phyloP scores from a whole-genome alignment of 805 yeast species.

The Saturnispora galanensis region DNA sequence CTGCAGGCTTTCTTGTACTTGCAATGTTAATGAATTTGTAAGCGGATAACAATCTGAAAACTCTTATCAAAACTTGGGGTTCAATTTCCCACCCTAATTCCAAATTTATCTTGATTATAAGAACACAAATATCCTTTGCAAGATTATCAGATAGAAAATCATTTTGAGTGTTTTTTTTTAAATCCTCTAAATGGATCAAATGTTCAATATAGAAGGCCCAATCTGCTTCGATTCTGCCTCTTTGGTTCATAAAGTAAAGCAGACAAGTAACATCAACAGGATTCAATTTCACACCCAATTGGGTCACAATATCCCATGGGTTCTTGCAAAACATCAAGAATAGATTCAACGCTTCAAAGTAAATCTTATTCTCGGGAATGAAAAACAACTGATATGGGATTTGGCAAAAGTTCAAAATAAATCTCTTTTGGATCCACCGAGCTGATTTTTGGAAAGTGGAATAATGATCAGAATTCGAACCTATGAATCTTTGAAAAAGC shows the following conservation, averaged over 20 bases:
- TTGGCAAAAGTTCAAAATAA: slow-evolving; percentile 14
- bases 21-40: slow-evolving; percentile 24
- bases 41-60: slow-evolving; percentile 21
- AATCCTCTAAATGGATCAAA: slow-evolving; percentile 4
- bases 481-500: slow-evolving; percentile 14
- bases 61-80: slow-evolving; percentile 22
- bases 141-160: not conserved
- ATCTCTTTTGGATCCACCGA: slow-evolving; percentile 11
- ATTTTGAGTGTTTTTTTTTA: not conserved
- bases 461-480: slow-evolving; percentile 5
- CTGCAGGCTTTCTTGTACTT: not conserved
- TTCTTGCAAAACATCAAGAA: slow-evolving; percentile 16
- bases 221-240: slow-evolving; percentile 18
- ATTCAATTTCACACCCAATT: slow-evolving; percentile 10
- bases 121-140: slow-evolving; percentile 14
- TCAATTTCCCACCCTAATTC: slow-evolving; percentile 25
- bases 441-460: slow-evolving; percentile 8
- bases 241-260: slow-evolving; percentile 21
- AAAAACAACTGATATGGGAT: slow-evolving; percentile 14
- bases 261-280: slow-evolving; percentile 16
- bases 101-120: slow-evolving; percentile 16
- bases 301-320: slow-evolving; percentile 21
- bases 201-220: slow-evolving; percentile 25
- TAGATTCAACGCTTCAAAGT: slow-evolving; percentile 19
- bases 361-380: slow-evolving; percentile 7